These are phyloP conservation scores for Piedraia hortae DNA, from an alignment of 2,329 filamentous ascomycete genomes.

Conservation along the genomic window DNA sequence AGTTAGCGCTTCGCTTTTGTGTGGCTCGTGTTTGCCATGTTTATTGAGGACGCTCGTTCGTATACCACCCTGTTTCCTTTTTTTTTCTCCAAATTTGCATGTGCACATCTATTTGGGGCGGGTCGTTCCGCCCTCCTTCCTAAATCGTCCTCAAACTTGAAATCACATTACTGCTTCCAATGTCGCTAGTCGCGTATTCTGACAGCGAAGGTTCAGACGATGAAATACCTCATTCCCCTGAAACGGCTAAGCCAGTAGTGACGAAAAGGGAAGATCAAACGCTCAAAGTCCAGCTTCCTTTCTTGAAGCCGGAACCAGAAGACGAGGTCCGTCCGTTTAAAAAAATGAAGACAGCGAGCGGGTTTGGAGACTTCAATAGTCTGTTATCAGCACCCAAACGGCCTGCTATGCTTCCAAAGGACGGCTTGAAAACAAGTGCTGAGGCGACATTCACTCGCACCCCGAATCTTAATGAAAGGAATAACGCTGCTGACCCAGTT, in stretches of 20 bases:
- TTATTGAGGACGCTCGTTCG: no score
- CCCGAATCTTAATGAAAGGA: no score
- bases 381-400: slow-evolving; percentile 65
- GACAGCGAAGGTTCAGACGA: slow-evolving; percentile 45
- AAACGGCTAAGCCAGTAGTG: slow-evolving; percentile 10
- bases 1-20: no score
- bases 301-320: slow-evolving; percentile 17
- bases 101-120: no score
- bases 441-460: slow-evolving; percentile 57
- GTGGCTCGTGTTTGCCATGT: no score
- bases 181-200: slow-evolving; percentile 63
- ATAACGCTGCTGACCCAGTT: slow-evolving; percentile 25
- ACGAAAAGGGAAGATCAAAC: slow-evolving; percentile 30
- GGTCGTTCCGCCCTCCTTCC: no score
- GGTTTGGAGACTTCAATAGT: slow-evolving; percentile 60
- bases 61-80: no score
- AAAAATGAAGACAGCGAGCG: slow-evolving; percentile 33
- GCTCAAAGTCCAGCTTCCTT: slow-evolving; percentile 54
- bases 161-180: no score
- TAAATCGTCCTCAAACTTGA: no score
- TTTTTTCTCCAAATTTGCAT: no score
- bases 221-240: slow-evolving; percentile 7
- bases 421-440: slow-evolving; percentile 53
- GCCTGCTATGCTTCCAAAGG: slow-evolving; percentile 13
- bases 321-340: slow-evolving; percentile 33